These are phyloP conservation scores for Geotrichum aggregatum DNA, from an alignment of 1,139 yeast genomes.

Conservation along the genomic window DNA sequence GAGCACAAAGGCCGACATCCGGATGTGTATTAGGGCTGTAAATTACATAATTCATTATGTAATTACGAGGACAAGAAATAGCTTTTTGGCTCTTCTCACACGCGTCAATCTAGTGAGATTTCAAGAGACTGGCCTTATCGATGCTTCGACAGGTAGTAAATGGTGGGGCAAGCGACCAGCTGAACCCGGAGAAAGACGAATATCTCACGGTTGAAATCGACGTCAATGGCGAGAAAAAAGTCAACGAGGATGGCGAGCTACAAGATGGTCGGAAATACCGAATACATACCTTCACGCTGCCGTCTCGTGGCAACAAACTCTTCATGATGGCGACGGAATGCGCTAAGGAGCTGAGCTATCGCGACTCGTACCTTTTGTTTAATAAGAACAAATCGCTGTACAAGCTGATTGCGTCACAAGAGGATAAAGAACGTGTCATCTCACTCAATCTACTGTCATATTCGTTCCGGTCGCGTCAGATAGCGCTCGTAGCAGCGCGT, in stretches of 20 bases:
- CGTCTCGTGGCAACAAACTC: constrained; percentile 48
- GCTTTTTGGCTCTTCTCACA: not conserved
- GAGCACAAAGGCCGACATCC: no score
- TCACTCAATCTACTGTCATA: constrained; percentile 53
- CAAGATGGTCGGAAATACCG: constrained; percentile 55
- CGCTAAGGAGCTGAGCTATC: constrained; percentile 58
- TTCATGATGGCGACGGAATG: constrained; percentile 68
- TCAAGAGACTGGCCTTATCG: no score
- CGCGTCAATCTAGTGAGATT: not conserved
- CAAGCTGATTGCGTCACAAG: constrained; percentile 54
- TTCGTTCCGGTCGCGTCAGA: constrained; percentile 62
- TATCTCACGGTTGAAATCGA: constrained; percentile 41
- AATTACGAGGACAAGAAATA: no score
- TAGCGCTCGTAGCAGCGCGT: constrained; percentile 57
- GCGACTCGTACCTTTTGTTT: constrained; percentile 63
- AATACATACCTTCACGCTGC: constrained; percentile 55
- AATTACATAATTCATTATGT: no score
- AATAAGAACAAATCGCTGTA: constrained; percentile 55
- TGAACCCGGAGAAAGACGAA: constrained; percentile 37
- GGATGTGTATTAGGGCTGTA: no score
- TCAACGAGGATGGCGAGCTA: constrained; percentile 53
- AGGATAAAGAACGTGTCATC: constrained; percentile 60
- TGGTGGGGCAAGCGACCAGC: constrained; percentile 20
- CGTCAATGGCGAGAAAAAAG: constrained; percentile 53
- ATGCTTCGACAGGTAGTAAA: constrained; percentile 8